Evolutionary conservation across 495 filamentous ascomycete species (phyloP), one percentile per base, ranked within the genome.

Genomic region (Clohesyomyces aquaticus): DNA sequence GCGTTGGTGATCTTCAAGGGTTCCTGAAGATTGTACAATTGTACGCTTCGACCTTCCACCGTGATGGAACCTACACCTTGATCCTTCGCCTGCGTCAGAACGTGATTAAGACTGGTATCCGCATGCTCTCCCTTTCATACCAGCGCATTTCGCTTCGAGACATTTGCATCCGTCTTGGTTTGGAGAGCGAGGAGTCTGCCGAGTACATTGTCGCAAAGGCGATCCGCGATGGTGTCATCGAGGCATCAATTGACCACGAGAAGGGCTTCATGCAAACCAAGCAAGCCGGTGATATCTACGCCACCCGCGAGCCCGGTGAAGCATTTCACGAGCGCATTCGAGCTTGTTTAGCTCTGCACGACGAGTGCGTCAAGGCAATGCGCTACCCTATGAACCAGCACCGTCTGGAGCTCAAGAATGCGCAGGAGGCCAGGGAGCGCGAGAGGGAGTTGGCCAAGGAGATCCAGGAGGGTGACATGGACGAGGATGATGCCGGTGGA

Each of bases 141-240:
- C 96, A 93, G 53, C 88, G 92, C 59, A 98, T 98, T 73, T 96
- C 92, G n/a, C 83, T 98, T 47, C 86, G 94, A 55, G 94, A 98
- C 72, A 98, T 98, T 65, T 98, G 95, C 79, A 90, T 97, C 62
- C 89, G 94, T 48, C 81, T 98, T 55, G 88, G 91, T 43, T 78
- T 98, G n/a, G 89, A 91, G 57, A 91, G 87, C 65, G 94, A 98
- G 74, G 92, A 98, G 80, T 93, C 88, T 52, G 94, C 94, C 19
- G 94, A 98, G 77, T 98, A 98, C 76, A 98, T 98, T 75, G 95
- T 98, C 28, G 94, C 94, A 46, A 98, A 98, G 80, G 95, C 94
- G 29, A 98, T 98, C 65, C 86, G 94, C 22, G 94, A 98, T 72
- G 95, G 94, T 66, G 94, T 98, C 23, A 98, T 98, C 53, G 94